Base-by-base conservation (phyloP, 805 yeast genomes). In the Kregervanrija pseudodelftensis region DNA sequence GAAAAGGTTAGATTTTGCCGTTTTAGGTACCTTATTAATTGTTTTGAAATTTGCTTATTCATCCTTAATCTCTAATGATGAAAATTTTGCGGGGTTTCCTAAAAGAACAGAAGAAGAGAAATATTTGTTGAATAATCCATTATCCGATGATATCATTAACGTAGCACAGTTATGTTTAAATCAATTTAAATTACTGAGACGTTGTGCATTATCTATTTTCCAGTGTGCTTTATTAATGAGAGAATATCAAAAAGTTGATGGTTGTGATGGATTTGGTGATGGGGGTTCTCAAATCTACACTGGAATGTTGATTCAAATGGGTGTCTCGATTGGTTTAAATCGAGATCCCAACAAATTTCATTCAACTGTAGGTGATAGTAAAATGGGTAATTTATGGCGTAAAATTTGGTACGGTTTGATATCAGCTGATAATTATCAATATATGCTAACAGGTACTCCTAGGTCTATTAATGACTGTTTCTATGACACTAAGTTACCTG, bases 281-380 rank as follows among this genome's bases (percentile, higher is more conserved):
- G 82, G 80, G 37, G 77, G 76, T 41, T 70, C 79, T 2, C 80
- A 73, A 52, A 73, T 78, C 8, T 72, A 75, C 43, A 58, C 74
- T 11, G 78, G 82, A 1, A 70, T 78, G 61, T 65, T 80, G 30
- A 62, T 80, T 12, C 86, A 80, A 54, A 79, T 82, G 83, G 85
- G 82, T 0, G 69, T 76, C 43, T 71, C 82, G 34, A 70, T 82
- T 50, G 90, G 89, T 0, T 56, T 82, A 22, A 81, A 82, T 56
- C 68, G 88, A 52, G 89, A 82, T 50, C 88, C 89, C 0, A 72
- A 69, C 39, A 66, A 66, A 35, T 77, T 77, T 51, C 58, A 56
- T n/a, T 7, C 45, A 1, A n/a, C 39, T 9, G 34, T 43, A 2
- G 39, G 45, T 9, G 34, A 43, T 7, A 44, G 49, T 12, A 65